phyloP scores from a whole-genome alignment of 225 moss, liverwort and hornwort species.

The Pseudoscleropodium purum region DNA sequence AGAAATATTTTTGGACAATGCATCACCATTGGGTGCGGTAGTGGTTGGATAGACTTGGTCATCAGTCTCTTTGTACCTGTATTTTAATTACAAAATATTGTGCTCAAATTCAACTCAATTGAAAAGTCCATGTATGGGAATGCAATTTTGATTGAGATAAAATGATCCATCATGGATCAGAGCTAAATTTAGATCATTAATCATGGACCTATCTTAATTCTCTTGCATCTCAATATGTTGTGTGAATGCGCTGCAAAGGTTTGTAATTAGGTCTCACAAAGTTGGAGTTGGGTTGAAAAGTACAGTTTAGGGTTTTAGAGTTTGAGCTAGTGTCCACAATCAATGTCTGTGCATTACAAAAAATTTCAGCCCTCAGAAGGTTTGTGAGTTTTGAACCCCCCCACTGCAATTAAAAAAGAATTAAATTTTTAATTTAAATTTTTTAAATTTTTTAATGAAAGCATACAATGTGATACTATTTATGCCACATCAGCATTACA shows the following conservation, averaged over 20 bases:
- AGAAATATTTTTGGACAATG: neutral
- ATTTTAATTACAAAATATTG: neutral
- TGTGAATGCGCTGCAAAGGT: neutral
- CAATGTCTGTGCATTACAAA: accelerated
- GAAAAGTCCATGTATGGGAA: too few relatives aligned
- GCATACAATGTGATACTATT: too few relatives aligned
- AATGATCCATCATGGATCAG: neutral
- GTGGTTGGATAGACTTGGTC: too few relatives aligned
- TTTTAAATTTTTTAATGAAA: too few relatives aligned
- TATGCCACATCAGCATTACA: too few relatives aligned
- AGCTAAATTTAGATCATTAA: neutral
- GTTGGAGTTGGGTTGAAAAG: neutral
- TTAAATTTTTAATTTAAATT: too few relatives aligned
- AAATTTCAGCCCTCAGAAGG: too few relatives aligned
- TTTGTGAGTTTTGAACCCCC: too few relatives aligned
- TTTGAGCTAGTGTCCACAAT: neutral
- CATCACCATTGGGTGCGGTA: neutral
- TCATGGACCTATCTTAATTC: neutral
- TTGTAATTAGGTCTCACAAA: neutral
- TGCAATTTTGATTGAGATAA: neutral
- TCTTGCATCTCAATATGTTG: neutral
- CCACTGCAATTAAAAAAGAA: too few relatives aligned
- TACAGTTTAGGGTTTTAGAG: too few relatives aligned
- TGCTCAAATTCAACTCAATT: neutral
- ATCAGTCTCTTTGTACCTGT: neutral